phyloP scores from a whole-genome alignment of 257 asterid genomes.

The Petrea volubilis region DNA sequence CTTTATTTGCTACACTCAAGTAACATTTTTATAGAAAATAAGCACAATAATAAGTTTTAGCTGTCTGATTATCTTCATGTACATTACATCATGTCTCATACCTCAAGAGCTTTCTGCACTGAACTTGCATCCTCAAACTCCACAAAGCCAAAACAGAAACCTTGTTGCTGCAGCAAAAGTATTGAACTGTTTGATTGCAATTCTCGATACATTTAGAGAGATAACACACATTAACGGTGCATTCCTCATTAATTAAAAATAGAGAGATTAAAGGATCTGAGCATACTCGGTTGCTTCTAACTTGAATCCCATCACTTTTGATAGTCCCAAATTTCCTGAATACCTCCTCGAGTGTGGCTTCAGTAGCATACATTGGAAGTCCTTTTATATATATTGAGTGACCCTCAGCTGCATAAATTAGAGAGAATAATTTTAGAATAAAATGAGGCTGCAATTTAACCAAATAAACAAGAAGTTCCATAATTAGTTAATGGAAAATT shows the following conservation, averaged over 20 bases:
- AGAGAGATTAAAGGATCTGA: not conserved
- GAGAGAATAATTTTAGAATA: not conserved
- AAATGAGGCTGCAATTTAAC: not conserved
- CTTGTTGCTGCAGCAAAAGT: constrained; percentile 48
- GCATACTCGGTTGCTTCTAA: constrained; percentile 81
- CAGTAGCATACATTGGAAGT: constrained; percentile 79
- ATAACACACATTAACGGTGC: not conserved
- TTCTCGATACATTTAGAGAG: not conserved
- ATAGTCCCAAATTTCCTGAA: constrained; percentile 84
- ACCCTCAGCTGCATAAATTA: constrained; percentile 73
- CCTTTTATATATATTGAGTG: constrained; percentile 84
- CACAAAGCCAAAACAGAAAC: constrained; percentile 75
- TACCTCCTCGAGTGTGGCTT: constrained; percentile 61
- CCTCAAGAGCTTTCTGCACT: constrained; percentile 68
- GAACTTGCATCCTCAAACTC: constrained; percentile 71
- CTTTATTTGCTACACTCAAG: not conserved
- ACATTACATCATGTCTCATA: too few species aligned
- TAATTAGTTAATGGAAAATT: not conserved
- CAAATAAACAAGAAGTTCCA: not conserved
- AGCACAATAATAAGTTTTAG: not conserved
- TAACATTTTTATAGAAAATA: not conserved
- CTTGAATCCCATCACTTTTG: constrained; percentile 84
- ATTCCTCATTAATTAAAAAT: not conserved
- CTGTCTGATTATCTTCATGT: not conserved
- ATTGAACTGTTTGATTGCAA: constrained; percentile 7